Base-by-base conservation (phyloP, 805 yeast genomes). In the Saccharomycodes ludwigii region DNA sequence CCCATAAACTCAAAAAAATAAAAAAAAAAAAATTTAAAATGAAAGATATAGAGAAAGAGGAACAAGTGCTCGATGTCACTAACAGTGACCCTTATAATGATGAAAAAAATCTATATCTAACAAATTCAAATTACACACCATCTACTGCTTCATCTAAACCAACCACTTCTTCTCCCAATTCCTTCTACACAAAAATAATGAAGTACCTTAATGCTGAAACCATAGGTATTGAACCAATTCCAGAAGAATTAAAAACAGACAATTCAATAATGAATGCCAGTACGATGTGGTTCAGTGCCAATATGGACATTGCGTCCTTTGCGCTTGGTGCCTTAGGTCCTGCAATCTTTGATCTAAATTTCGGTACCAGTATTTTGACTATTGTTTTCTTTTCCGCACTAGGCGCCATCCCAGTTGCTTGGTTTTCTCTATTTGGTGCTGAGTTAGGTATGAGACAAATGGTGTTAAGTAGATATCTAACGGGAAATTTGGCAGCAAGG, bases 201-300 rank as follows among this genome's bases (percentile, higher is more conserved):
- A 13, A 19, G 6, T 30, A 30, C 8, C 23, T 56, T 17, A 54
- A 58, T 30, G 69, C 68, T 21, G 84, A 76, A 51, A 64, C 69
- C 15, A 71, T 79, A 49, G 95, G 95, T 56, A 74, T 86, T 40
- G 94, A 83, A 46, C 65, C 78, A 25, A 69, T 86, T 35, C 73
- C 81, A 6, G 94, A 79, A 39, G 80, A 76, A 27, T 88, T 82
- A 54, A 76, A 82, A 52, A 66, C 68, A 28, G 83, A 76, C 39
- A 66, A 66, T 27, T 73, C 81, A 22, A 50, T 78, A 38, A 61
- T 71, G 59, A 71, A 69, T 41, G 80, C 91, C 19, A 83, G 84
- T 27, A 65, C 86, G 30, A 80, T 85, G 88, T 85, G 95, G 94
- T 67, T 79, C 46, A 78, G 93, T 6, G 93, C 94, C 22, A 84